These are phyloP conservation scores for Colletotrichum sp. DNA, from an alignment of 2,329 filamentous ascomycete genomes.

Conservation along the genomic window DNA sequence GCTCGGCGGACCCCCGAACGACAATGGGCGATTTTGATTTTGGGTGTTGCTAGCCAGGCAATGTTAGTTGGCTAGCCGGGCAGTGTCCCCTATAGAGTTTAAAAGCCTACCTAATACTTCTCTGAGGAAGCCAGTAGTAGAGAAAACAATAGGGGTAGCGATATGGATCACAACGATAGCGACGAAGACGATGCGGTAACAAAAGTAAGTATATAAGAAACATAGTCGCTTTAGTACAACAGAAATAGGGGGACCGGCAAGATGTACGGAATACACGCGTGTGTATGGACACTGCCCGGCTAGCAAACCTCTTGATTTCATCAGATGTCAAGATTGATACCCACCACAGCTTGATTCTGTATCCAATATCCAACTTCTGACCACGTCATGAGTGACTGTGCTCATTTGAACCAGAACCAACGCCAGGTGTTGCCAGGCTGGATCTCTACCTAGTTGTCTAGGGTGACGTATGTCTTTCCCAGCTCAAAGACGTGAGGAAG, in stretches of 20 bases:
- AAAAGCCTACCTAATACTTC: no score
- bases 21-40: neutral
- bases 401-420: neutral
- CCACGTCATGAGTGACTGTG: accelerated
- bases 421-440: neutral
- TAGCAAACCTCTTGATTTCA: neutral
- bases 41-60: no score
- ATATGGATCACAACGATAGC: no score
- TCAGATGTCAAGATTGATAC: neutral
- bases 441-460: neutral
- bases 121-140: no score
- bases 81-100: no score
- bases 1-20: neutral
- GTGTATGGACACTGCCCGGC: neutral
- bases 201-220: no score
- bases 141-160: no score
- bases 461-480: neutral
- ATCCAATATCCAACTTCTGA: neutral
- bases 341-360: neutral
- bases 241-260: no score
- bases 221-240: no score
- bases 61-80: no score
- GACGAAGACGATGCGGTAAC: no score
- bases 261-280: no score
- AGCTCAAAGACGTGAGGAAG: neutral